Base-by-base conservation (phyloP, 129 eudicot species). In the Centrapalus pauciflorus region DNA sequence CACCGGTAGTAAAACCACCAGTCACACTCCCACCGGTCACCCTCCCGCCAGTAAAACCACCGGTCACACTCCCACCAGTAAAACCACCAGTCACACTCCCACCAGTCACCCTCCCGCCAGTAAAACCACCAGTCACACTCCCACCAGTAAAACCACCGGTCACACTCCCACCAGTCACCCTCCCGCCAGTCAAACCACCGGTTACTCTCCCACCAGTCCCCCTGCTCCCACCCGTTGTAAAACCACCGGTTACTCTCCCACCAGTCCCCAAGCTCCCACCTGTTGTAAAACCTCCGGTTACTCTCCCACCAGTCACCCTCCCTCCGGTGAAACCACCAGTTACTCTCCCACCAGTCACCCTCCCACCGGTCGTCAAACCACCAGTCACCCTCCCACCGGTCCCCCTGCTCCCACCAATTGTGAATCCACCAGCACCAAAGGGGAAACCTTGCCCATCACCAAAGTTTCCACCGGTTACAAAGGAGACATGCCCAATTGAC, bases 401-500 rank as follows among this genome's bases (percentile, higher is more conserved):
- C 1, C 26, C 3, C 3, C 49, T n/a, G n/a, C n/a, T 40, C 30
- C 73, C 63, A 16, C 71, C 71, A 0, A 14, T 66, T 1, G 6
- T 17, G 0, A n/a, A n/a, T n/a, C 74, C 54, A 1, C 74, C 55
- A n/a, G 57, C 74, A 27, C 83, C 85, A 21, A 50, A 26, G 21
- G 70, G 63, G 7, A 21, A 28, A 23, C 64, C 82, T 0, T 76
- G 84, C 81, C 80, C 96, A 21, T 79, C 88, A 28, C 77, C 84
- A 7, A 30, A 4, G 10, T 4, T 0, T 25, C 11, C 78, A 8
- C 72, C 72, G 0, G 25, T 4, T 41, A 3, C 55, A 2, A 7
- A 62, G 7, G 27, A 38, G 17, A 35, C 72, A 10, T 90, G 97
- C 77, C 97, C 97, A 14, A 76, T 90, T 26, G 87, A 90, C 70